Conservation (phyloP, 73 alveolate genomes). For the Tetrahymena thermophila region DNA sequence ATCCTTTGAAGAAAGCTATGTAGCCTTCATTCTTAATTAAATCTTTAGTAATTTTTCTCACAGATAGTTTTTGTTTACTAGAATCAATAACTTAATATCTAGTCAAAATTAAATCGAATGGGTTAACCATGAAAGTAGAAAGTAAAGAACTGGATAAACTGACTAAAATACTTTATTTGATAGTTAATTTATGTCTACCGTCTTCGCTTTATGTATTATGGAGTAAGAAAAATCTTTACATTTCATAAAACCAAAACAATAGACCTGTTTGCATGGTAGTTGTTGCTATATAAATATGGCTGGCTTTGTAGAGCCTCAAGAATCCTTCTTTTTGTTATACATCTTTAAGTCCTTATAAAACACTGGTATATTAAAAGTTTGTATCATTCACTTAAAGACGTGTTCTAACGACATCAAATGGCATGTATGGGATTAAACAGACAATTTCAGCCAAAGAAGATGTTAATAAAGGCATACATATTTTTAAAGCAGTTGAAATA, state of each 20-base stretch:
- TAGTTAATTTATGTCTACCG: slow-evolving; percentile 1
- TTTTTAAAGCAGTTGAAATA: not conserved
- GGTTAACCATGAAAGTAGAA: slow-evolving; percentile 29
- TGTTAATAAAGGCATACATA: slow-evolving; percentile 26
- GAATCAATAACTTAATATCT: slow-evolving; percentile 36
- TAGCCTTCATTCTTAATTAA: slow-evolving; percentile 14
- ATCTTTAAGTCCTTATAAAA: slow-evolving; percentile 6
- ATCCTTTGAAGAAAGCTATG: slow-evolving; percentile 23
- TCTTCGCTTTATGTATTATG: not conserved
- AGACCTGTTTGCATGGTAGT: slow-evolving; percentile 16
- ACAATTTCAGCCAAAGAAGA: slow-evolving; percentile 26
- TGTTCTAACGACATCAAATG: slow-evolving; percentile 37
- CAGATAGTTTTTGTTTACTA: not conserved
- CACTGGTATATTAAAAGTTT: slow-evolving; percentile 26
- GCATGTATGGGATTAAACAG: slow-evolving; percentile 17
- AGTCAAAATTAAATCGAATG: slow-evolving; percentile 28
- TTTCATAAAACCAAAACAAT: slow-evolving; percentile 35
- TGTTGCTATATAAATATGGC: slow-evolving; percentile 15
- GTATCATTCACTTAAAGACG: slow-evolving; percentile 32
- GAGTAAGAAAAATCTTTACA: slow-evolving; percentile 18
- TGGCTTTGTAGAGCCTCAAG: slow-evolving; percentile 21
- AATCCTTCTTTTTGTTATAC: slow-evolving; percentile 23
- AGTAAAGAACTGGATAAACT: slow-evolving; percentile 4
- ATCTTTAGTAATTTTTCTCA: not conserved
- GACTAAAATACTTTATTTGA: slow-evolving; percentile 16